phyloP scores from a whole-genome alignment of 257 asterid species.

The Nyctanthes arbortristis region DNA sequence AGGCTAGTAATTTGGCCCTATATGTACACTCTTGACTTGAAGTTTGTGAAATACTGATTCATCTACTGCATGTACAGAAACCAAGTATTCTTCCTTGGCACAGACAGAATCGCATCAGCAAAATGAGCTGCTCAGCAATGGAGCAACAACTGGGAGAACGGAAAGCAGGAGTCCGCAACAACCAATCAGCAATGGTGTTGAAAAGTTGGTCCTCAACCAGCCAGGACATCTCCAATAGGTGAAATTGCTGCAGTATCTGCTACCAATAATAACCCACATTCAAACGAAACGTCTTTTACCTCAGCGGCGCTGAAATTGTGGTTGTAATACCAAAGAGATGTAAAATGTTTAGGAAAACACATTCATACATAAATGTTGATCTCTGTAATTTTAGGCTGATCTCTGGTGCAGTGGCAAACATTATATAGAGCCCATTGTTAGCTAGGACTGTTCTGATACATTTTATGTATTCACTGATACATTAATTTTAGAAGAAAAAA shows the following conservation, averaged over 20 bases:
- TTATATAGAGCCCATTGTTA: constrained; percentile 35
- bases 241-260: constrained; percentile 29
- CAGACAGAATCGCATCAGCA: constrained; percentile 46
- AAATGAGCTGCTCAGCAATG: constrained; percentile 38
- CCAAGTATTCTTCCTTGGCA: constrained; percentile 59
- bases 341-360: constrained; percentile 41
- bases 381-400: constrained; percentile 48
- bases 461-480: constrained; percentile 24
- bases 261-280: constrained; percentile 28
- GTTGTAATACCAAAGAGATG: constrained; percentile 46
- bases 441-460: constrained; percentile 35
- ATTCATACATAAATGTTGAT: constrained; percentile 28
- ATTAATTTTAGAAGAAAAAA: constrained; percentile 20
- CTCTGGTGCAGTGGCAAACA: constrained; percentile 38
- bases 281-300: constrained; percentile 22
- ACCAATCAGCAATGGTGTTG: constrained; percentile 53
- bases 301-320: constrained; percentile 47
- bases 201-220: constrained; percentile 30
- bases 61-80: constrained; percentile 47
- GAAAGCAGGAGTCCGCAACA: constrained; percentile 46
- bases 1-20: constrained; percentile 49
- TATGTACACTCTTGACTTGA: neutral
- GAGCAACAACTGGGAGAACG: constrained; percentile 34
- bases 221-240: constrained; percentile 36
- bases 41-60: constrained; percentile 27